These are phyloP conservation scores for Backusella tarrabulga DNA, from an alignment of 192 early-diverging fungal genomes.

Conservation along the genomic window DNA sequence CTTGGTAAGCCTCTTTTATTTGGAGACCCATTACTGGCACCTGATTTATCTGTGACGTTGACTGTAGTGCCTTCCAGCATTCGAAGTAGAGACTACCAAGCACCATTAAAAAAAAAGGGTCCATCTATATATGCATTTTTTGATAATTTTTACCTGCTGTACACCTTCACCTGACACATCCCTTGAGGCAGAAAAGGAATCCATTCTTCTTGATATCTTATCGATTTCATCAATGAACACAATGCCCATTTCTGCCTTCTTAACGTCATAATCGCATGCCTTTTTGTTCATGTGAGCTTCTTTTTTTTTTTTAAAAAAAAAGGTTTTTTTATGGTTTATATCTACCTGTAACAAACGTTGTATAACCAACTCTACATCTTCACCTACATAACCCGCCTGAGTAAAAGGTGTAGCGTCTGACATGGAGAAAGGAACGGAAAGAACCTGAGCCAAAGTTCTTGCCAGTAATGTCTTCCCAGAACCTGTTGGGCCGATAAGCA, in stretches of 20 bases:
- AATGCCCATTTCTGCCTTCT: constrained; percentile 81
- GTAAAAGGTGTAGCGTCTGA: constrained; percentile 89
- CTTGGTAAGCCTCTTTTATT: constrained; percentile 5
- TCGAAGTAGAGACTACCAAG: constrained; percentile 53
- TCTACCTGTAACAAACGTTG: constrained; percentile 72
- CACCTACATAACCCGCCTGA: constrained; percentile 89
- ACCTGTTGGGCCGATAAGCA: constrained; percentile 85
- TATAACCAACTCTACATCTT: constrained; percentile 87
- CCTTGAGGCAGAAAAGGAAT: constrained; percentile 69
- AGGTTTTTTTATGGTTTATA: background rate
- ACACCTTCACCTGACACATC: constrained; percentile 95
- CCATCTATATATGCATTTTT: too few relatives aligned
- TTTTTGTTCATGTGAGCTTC: background rate
- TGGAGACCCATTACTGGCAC: constrained; percentile 38
- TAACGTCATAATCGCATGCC: constrained; percentile 86
- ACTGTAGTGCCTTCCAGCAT: constrained; percentile 90
- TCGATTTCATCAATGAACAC: constrained; percentile 93
- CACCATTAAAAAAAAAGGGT: background rate
- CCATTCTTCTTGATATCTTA: constrained; percentile 82
- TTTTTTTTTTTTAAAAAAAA: background rate
- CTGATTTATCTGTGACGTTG: constrained; percentile 81
- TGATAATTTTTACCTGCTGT: constrained; percentile 53
- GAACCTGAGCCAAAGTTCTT: constrained; percentile 78
- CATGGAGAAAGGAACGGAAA: constrained; percentile 85
- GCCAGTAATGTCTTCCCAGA: constrained; percentile 83